Evolutionary conservation across 352 stramenopile species (phyloP).

Genomic region (Globisporangium echinulatum): DNA sequence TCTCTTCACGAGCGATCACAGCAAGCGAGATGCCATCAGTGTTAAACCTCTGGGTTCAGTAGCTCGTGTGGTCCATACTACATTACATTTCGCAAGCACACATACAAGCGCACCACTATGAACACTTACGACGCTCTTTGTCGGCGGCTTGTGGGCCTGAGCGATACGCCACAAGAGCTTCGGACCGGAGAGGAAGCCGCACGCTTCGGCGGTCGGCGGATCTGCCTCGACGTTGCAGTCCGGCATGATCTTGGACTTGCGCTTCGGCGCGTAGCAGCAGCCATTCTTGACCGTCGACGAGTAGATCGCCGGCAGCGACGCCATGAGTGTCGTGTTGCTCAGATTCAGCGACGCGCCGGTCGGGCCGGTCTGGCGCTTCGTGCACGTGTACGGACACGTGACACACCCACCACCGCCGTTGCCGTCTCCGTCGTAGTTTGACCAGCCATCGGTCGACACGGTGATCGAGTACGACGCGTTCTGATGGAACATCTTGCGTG

Average conservation of each 20-base stretch:
- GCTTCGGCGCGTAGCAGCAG: conserved; percentile 60
- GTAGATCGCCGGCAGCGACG: conserved; percentile 68
- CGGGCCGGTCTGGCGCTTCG: conserved; percentile 54
- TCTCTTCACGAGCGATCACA: conserved; percentile 7
- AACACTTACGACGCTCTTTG: conserved; percentile 20
- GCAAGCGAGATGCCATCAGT: no score
- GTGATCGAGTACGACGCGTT: conserved; percentile 58
- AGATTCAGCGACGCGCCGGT: conserved; percentile 72
- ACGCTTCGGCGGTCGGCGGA: conserved; percentile 50
- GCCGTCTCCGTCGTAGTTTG: conserved; percentile 63
- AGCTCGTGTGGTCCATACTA: no score
- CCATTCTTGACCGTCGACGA: conserved; percentile 49
- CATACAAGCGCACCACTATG: not conserved
- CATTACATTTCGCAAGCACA: no score
- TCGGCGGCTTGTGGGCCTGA: conserved; percentile 40
- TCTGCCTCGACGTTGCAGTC: conserved; percentile 52
- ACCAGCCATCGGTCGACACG: conserved; percentile 63
- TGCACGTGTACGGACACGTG: conserved; percentile 81
- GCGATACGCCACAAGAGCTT: conserved; percentile 77
- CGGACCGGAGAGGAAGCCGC: conserved; percentile 73
- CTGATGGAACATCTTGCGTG: conserved; percentile 56
- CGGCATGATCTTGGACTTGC: conserved; percentile 37
- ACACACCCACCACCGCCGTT: conserved; percentile 45
- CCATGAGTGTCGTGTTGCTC: conserved; percentile 60
- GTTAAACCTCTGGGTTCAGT: no score